A percentile compares a stretch with the other conserved stretches of the same genome.
Evolutionary conservation across 768 basidiomycete genomes (phyloP).

Genomic region (Brasilioporus rufonigricans): DNA sequence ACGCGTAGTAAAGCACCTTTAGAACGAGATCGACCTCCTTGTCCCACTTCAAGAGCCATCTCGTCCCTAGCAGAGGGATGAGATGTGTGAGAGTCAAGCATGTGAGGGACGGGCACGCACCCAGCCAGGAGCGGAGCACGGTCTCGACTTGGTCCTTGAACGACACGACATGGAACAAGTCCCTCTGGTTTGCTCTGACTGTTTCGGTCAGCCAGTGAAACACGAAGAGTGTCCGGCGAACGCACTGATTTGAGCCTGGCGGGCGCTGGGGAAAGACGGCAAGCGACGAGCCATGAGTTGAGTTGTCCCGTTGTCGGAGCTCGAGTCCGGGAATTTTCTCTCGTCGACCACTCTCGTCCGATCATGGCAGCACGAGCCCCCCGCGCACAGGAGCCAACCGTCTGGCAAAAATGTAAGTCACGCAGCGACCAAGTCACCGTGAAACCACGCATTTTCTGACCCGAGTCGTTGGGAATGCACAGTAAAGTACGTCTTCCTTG

Average conservation of each 20-base stretch:
- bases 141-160: conserved; percentile 74
- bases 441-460: conserved; percentile 11
- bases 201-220: conserved; percentile 9
- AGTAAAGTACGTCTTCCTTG: conserved; percentile 56
- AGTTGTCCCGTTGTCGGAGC: too few species aligned
- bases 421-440: background rate
- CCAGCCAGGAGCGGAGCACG: conserved; percentile 75
- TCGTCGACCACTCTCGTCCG: background rate
- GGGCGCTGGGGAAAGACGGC: conserved; percentile 66
- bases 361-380: conserved; percentile 35
- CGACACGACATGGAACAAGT: conserved; percentile 71
- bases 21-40: conserved; percentile 72
- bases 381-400: conserved; percentile 52
- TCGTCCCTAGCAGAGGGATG: conserved; percentile 54
- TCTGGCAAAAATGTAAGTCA: conserved; percentile 73
- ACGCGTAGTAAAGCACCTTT: conserved; percentile 68
- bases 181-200: conserved; percentile 87
- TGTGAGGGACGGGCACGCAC: conserved; percentile 37
- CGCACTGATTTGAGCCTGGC: conserved; percentile 87
- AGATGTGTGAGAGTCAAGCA: conserved; percentile 11
- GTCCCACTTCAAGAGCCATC: conserved; percentile 78
- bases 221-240: conserved; percentile 8
- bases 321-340: too few species aligned
- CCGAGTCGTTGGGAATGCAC: conserved; percentile 2
- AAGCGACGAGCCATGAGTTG: conserved; percentile 21